A percentile compares a stretch with the other conserved stretches of the same genome.
These are phyloP conservation scores for Solanum neorickii DNA, from an alignment of 257 asterid genomes.

Conservation along the genomic window DNA sequence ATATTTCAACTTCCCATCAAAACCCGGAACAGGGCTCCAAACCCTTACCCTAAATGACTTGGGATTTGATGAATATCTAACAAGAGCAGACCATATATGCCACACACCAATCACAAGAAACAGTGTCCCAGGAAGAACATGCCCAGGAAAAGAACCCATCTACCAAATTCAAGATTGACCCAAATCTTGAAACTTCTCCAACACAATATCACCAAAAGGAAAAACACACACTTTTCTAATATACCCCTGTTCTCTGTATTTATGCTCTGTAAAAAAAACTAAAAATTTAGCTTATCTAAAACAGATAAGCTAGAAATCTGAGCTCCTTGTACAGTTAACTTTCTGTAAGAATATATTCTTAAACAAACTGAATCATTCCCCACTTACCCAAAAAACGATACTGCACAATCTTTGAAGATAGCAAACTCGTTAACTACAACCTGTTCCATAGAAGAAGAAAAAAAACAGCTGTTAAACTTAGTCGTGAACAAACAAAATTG, in stretches of 20 bases:
- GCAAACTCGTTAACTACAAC: background rate
- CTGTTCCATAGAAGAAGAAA: background rate
- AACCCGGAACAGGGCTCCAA: slow-evolving; percentile 90
- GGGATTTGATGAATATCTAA: slow-evolving; percentile 57
- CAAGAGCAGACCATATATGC: slow-evolving; percentile 79
- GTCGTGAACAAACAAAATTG: background rate
- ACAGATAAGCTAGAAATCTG: background rate
- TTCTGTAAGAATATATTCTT: background rate
- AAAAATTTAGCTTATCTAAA: background rate
- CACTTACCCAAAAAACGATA: background rate
- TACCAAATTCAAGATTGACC: background rate
- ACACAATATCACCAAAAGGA: background rate
- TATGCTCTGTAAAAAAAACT: background rate
- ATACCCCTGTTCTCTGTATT: background rate
- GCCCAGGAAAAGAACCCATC: slow-evolving; percentile 96
- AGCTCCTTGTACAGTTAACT: background rate
- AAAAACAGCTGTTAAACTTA: background rate
- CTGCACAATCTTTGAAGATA: background rate
- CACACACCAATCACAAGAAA: slow-evolving; percentile 77
- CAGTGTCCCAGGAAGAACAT: slow-evolving; percentile 84
- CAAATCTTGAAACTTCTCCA: background rate
- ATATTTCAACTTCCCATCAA: slow-evolving; percentile 55
- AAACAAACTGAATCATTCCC: background rate
- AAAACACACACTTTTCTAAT: background rate
- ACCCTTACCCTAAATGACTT: slow-evolving; percentile 62